A percentile compares a stretch with the other conserved stretches of the same genome.
phyloP scores from a whole-genome alignment of 2,329 filamentous ascomycete species.

The Colletotrichum phormii region DNA sequence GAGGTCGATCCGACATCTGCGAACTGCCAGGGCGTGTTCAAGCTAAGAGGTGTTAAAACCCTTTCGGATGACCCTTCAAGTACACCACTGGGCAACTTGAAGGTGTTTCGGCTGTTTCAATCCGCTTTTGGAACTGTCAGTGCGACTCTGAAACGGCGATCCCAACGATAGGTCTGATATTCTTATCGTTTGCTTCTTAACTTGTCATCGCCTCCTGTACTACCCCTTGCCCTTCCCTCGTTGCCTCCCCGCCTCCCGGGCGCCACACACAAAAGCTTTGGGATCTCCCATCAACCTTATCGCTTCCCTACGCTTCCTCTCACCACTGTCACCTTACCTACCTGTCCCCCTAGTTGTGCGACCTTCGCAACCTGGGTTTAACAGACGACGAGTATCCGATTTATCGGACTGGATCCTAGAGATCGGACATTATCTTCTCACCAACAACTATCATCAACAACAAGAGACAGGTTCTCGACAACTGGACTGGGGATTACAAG shows the following conservation, averaged over 20 bases:
- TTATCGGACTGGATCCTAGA: constrained; percentile 37
- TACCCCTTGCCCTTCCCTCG: constrained; percentile 29
- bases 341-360: constrained; percentile 30
- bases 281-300: constrained; percentile 38
- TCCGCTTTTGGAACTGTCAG: constrained; percentile 48
- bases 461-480: background rate
- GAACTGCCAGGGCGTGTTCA: constrained; percentile 38
- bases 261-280: constrained; percentile 37
- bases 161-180: constrained; percentile 47
- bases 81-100: constrained; percentile 44
- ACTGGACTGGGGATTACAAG: background rate
- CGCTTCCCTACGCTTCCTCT: constrained; percentile 2
- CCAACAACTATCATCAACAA: background rate
- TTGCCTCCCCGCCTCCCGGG: constrained; percentile 26
- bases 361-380: constrained; percentile 31
- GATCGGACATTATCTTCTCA: constrained; percentile 22
- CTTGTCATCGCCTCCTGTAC: constrained; percentile 33
- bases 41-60: constrained; percentile 39
- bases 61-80: constrained; percentile 40
- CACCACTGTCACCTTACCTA: constrained; percentile 27
- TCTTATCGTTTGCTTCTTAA: constrained; percentile 41
- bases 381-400: constrained; percentile 35
- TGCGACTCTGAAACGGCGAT: constrained; percentile 54
- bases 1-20: constrained; percentile 37
- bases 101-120: constrained; percentile 55